Evolutionary conservation across 176 grass and related monocot species (phyloP).

Genomic region (Eragrostis nindensis): DNA sequence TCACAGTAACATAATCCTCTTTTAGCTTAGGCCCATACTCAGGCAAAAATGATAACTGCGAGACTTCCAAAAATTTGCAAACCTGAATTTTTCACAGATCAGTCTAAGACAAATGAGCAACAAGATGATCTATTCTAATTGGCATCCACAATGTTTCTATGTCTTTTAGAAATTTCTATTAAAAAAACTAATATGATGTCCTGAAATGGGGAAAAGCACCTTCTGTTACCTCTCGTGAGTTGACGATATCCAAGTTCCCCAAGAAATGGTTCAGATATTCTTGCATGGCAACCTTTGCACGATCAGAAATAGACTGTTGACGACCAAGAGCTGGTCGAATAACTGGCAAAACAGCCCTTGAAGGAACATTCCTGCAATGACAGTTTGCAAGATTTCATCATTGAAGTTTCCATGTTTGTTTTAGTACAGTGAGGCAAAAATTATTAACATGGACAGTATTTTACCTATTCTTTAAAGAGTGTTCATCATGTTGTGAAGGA

Average conservation of each 20-base stretch:
- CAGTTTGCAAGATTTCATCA: slow-evolving; percentile 11
- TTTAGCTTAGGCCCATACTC: slow-evolving; percentile 87
- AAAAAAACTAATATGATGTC: not conserved
- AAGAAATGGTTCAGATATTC: slow-evolving; percentile 81
- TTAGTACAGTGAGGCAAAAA: not conserved
- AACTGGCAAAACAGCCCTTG: slow-evolving; percentile 73
- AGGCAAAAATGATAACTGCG: slow-evolving; percentile 63
- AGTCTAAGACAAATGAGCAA: slow-evolving; percentile 29
- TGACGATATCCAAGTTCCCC: slow-evolving; percentile 85
- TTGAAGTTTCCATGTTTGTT: not conserved
- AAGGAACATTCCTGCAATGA: slow-evolving; percentile 72
- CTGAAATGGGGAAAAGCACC: not conserved
- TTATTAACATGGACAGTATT: not conserved
- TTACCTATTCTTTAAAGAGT: slow-evolving; percentile 66
- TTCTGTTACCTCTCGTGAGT: slow-evolving; percentile 66
- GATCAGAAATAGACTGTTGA: slow-evolving; percentile 77
- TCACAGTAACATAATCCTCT: slow-evolving; percentile 76
- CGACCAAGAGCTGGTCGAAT: slow-evolving; percentile 69
- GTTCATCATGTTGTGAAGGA: slow-evolving; percentile 64
- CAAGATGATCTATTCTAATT: slow-evolving; percentile 14
- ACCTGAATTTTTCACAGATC: slow-evolving; percentile 48
- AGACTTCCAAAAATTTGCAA: slow-evolving; percentile 82
- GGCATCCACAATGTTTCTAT: not conserved
- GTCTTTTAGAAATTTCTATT: not conserved
- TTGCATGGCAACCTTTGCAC: slow-evolving; percentile 84